Conservation (phyloP, 768 basidiomycete genomes). For the Lanmaoa pseudosensibilis region DNA sequence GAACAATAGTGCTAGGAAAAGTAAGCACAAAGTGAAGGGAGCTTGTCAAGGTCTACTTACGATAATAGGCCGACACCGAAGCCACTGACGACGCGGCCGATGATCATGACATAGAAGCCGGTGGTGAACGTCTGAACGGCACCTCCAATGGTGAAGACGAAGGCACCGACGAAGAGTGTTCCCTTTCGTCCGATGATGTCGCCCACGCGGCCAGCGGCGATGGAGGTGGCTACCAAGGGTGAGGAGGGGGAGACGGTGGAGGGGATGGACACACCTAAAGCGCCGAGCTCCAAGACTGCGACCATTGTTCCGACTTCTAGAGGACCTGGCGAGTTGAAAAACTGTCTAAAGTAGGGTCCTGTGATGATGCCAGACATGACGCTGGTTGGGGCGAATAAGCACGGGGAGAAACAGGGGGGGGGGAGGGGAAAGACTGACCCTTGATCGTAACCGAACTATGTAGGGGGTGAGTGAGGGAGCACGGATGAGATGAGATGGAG, state of each 20-base stretch:
- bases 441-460: slow-evolving; percentile 88
- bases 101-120: slow-evolving; percentile 77
- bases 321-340: slow-evolving; percentile 75
- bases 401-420: not conserved
- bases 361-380: slow-evolving; percentile 94
- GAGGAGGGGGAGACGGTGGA: not conserved
- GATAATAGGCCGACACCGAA: slow-evolving; percentile 89
- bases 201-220: slow-evolving; percentile 86
- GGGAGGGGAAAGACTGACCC: slow-evolving; percentile 46
- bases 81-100: slow-evolving; percentile 81
- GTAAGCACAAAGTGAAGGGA: slow-evolving; percentile 3
- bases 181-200: slow-evolving; percentile 84
- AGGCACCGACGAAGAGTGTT: slow-evolving; percentile 79
- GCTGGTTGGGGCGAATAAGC: slow-evolving; percentile 37
- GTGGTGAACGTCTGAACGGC: slow-evolving; percentile 79
- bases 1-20: slow-evolving; percentile 77
- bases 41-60: slow-evolving; percentile 44
- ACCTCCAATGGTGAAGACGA: slow-evolving; percentile 85
- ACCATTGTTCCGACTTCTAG: slow-evolving; percentile 91
- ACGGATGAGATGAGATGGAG: not conserved
- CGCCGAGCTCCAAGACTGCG: slow-evolving; percentile 90
- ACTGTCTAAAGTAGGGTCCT: slow-evolving; percentile 76
- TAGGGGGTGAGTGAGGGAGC: slow-evolving; percentile 1
- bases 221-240: slow-evolving; percentile 66
- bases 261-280: slow-evolving; percentile 62